Conservation (phyloP, 352 stramenopile genomes). For the Pythium dissotocum region DNA sequence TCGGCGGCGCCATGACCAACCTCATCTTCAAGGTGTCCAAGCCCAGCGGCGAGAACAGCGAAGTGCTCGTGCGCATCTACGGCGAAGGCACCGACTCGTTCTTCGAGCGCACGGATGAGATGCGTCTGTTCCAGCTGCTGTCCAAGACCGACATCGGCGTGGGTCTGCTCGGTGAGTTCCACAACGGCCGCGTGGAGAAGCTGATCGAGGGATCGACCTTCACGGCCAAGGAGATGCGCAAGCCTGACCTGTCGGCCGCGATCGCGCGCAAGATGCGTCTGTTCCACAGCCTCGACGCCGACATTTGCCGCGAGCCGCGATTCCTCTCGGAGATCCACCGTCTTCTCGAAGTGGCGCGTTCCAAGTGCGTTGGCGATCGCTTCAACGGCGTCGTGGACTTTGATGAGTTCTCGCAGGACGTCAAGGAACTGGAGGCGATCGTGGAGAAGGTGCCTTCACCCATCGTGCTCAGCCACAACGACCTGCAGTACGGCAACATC, state of each 20-base stretch:
- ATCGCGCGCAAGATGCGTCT: constrained; percentile 69
- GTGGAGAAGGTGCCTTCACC: constrained; percentile 63
- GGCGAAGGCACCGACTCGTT: constrained; percentile 82
- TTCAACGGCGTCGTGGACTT: constrained; percentile 56
- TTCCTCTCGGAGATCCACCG: constrained; percentile 60
- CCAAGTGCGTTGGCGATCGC: constrained; percentile 50
- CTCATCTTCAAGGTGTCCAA: constrained; percentile 85
- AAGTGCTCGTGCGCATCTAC: constrained; percentile 82
- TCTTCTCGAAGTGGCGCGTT: constrained; percentile 55
- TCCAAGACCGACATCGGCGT: constrained; percentile 72
- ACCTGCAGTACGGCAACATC: constrained; percentile 93
- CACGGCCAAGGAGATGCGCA: constrained; percentile 71
- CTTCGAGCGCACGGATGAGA: constrained; percentile 79
- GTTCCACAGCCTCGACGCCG: constrained; percentile 74
- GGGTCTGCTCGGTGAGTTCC: constrained; percentile 72
- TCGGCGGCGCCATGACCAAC: constrained; percentile 86
- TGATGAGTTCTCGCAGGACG: constrained; percentile 39
- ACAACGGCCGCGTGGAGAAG: constrained; percentile 74
- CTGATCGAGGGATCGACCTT: constrained; percentile 72
- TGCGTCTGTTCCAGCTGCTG: constrained; percentile 70
- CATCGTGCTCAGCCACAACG: constrained; percentile 91
- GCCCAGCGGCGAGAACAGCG: constrained; percentile 49
- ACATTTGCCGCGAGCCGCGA: constrained; percentile 56
- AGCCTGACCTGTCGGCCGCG: constrained; percentile 38
- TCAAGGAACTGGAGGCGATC: constrained; percentile 59